Conservation (phyloP, 2,329 filamentous ascomycete genomes). For the Diplodia intermedia region DNA sequence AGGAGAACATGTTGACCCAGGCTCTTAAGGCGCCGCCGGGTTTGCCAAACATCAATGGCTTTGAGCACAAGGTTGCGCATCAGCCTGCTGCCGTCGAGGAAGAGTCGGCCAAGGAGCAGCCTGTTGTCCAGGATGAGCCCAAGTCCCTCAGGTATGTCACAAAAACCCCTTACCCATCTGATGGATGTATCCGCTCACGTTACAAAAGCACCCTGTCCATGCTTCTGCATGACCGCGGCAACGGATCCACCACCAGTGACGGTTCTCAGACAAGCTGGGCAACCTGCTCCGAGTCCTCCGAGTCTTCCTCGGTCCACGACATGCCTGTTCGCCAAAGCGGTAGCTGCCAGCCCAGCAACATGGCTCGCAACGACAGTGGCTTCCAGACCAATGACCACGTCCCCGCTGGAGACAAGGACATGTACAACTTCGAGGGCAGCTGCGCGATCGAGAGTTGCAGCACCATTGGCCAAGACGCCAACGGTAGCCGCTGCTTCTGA, state of each 20-base stretch:
- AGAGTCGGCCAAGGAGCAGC: not conserved
- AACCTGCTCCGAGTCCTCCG: not conserved
- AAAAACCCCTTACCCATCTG: not conserved
- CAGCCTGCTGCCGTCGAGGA: not conserved
- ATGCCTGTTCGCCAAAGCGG: not conserved
- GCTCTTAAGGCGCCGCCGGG: not conserved
- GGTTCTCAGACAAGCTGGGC: not conserved
- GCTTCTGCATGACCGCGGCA: not conserved
- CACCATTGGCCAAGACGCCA: not conserved
- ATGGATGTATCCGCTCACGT: not conserved
- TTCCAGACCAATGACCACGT: too few relatives aligned
- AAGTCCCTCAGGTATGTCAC: not conserved
- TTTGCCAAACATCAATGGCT: not conserved
- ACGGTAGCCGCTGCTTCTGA: conserved; percentile 9
- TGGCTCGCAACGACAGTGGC: not conserved
- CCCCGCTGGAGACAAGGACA: not conserved
- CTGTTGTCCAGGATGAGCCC: not conserved
- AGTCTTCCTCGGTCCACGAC: not conserved
- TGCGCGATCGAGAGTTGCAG: conserved; percentile 15
- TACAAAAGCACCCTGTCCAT: not conserved
- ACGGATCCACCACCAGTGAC: not conserved
- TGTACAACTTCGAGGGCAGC: not conserved
- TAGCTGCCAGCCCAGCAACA: not conserved
- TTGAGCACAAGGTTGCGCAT: not conserved
- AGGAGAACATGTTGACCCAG: not conserved